Evolutionary conservation across 306 rosid genomes (phyloP).

Genomic region (Malus orientalis): DNA sequence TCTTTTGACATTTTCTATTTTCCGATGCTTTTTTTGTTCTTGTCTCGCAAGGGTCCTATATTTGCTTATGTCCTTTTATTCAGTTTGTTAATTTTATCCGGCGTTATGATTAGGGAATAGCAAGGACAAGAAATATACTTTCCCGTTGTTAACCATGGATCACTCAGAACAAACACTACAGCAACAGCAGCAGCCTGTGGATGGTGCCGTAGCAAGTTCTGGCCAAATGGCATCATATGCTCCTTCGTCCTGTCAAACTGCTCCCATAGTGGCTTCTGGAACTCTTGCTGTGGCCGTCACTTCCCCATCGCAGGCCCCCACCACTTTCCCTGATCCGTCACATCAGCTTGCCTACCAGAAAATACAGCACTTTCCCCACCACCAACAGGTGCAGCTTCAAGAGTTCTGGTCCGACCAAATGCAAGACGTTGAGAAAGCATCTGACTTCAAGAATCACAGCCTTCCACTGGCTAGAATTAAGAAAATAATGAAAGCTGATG

Average conservation of each 20-base stretch:
- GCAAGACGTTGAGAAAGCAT: slow-evolving; percentile 64
- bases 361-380: slow-evolving; percentile 67
- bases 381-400: slow-evolving; percentile 70
- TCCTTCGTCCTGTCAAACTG: slow-evolving; percentile 44
- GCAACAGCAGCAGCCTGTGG: slow-evolving; percentile 30
- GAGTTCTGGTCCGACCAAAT: slow-evolving; percentile 70
- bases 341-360: slow-evolving; percentile 69
- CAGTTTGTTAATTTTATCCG: neutral
- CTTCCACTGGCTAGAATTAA: slow-evolving; percentile 68
- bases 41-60: neutral
- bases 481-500: slow-evolving; percentile 86
- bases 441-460: slow-evolving; percentile 61
- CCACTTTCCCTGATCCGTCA: slow-evolving; percentile 44
- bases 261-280: slow-evolving; percentile 60
- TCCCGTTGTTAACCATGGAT: slow-evolving; percentile 40
- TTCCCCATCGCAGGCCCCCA: slow-evolving; percentile 51
- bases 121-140: slow-evolving; percentile 20
- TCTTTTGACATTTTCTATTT: neutral
- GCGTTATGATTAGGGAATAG: slow-evolving; percentile 25
- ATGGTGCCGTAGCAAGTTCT: slow-evolving; percentile 37
- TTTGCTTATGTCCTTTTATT: neutral
- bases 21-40: neutral
- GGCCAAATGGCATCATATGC: slow-evolving; percentile 57
- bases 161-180: slow-evolving; percentile 54
- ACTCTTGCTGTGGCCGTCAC: slow-evolving; percentile 40